Evolutionary conservation across 2,329 filamentous ascomycete species (phyloP).

Genomic region (Ceratocystis cacaofunesta): DNA sequence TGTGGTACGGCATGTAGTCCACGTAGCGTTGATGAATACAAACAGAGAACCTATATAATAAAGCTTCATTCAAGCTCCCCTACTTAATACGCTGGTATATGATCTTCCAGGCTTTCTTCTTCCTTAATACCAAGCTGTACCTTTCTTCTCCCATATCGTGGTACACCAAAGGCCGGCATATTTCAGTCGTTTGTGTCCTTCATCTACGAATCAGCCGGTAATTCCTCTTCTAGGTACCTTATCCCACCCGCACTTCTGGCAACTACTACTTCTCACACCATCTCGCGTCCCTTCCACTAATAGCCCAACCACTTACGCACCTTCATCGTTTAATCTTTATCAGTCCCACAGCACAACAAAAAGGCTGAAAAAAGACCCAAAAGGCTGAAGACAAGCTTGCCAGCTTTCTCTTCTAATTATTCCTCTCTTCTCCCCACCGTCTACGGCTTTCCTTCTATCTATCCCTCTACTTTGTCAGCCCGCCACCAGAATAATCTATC

Average conservation of each 20-base stretch:
- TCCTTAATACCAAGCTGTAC: neutral
- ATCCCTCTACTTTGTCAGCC: neutral
- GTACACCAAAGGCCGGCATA: neutral
- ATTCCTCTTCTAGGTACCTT: neutral
- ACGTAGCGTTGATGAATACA: neutral
- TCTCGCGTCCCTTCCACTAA: neutral
- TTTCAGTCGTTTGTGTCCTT: neutral
- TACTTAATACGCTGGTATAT: neutral
- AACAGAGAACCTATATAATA: neutral
- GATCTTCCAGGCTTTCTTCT: neutral
- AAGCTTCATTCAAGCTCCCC: neutral
- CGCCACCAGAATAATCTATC: neutral
- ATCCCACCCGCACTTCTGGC: neutral
- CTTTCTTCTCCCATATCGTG: neutral
- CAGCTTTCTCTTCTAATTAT: neutral
- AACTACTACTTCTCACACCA: neutral
- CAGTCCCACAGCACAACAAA: neutral
- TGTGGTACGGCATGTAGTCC: neutral
- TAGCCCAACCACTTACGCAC: neutral
- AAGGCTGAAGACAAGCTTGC: neutral
- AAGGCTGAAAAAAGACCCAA: neutral
- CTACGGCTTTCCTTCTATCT: neutral
- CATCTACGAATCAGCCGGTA: neutral
- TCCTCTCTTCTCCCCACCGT: neutral
- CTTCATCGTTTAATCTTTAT: neutral